A percentile compares a stretch with the other conserved stretches of the same genome.
These are phyloP conservation scores for Phytophthora syringae DNA, from an alignment of 352 stramenopile genomes.

Conservation along the genomic window DNA sequence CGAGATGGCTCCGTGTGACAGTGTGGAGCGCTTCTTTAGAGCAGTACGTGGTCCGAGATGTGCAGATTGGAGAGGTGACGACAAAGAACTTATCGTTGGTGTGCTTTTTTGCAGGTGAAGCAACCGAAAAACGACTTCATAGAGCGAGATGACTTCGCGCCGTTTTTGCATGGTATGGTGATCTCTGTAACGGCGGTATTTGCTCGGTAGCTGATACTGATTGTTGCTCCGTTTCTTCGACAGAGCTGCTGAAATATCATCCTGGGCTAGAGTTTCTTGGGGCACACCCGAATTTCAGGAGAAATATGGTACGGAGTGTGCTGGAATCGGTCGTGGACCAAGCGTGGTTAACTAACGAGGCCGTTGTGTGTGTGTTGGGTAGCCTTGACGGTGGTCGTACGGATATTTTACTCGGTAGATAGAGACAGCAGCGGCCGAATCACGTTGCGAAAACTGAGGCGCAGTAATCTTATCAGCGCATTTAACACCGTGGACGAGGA, in stretches of 20 bases:
- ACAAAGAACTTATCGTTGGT: conserved; percentile 11
- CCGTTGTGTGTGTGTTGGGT: not conserved
- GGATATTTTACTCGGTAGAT: conserved; percentile 96
- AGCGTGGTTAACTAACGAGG: not conserved
- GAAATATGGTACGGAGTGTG: conserved; percentile 94
- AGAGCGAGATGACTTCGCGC: conserved; percentile 97
- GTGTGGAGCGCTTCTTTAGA: conserved; percentile 97
- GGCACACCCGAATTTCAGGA: conserved; percentile 99
- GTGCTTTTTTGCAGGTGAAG: conserved; percentile 79
- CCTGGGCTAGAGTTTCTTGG: conserved; percentile 96
- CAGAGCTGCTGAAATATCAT: conserved; percentile 90
- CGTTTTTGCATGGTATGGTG: conserved; percentile 93
- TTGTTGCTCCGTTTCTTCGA: conserved; percentile 38
- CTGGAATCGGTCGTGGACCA: not conserved
- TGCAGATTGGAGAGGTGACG: not conserved
- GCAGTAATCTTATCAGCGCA: conserved; percentile 94
- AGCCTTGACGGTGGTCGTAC: conserved; percentile 96
- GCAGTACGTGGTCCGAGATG: conserved; percentile 65
- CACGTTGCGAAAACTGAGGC: conserved; percentile 93
- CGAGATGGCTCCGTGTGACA: conserved; percentile 96
- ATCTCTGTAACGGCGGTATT: not conserved
- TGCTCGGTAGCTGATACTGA: conserved; percentile 15
- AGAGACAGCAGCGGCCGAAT: conserved; percentile 95
- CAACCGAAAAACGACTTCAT: conserved; percentile 91
- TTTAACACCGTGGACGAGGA: conserved; percentile 98